Percentiles rank a stretch among this genome's conserved stretches.
These are phyloP conservation scores for Taxawa tesnikishii DNA, from an alignment of 2,329 filamentous ascomycete genomes.

Conservation along the genomic window DNA sequence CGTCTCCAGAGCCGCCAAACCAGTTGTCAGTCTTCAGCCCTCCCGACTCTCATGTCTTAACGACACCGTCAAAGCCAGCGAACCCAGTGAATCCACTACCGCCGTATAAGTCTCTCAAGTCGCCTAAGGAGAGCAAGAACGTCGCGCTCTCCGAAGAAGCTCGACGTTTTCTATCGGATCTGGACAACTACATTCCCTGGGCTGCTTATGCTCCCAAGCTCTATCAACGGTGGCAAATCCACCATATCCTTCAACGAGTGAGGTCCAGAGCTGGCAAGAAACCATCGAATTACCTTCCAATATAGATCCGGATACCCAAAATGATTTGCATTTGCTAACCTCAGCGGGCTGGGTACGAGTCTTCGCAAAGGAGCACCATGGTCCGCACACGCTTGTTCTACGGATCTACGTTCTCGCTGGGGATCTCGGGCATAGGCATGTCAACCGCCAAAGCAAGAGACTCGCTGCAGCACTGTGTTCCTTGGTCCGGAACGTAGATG, in stretches of 20 bases:
- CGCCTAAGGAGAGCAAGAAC: neutral
- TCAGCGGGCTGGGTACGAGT: constrained; percentile 12
- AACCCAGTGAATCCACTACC: neutral
- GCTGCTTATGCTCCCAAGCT: constrained; percentile 9
- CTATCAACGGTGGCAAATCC: constrained; percentile 1
- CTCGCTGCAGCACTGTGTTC: constrained; percentile 34
- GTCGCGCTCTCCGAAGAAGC: constrained; percentile 2
- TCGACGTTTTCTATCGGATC: constrained; percentile 5
- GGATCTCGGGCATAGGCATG: constrained; percentile 43
- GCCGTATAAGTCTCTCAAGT: too few species aligned
- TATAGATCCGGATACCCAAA: neutral
- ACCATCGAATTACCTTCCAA: neutral
- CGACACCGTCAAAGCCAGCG: neutral
- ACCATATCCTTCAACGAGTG: constrained; percentile 1
- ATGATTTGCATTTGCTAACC: constrained; percentile 9
- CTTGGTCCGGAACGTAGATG: constrained; percentile 45
- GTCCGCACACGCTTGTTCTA: constrained; percentile 15
- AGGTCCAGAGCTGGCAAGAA: constrained; percentile 1
- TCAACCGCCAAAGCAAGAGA: constrained; percentile 36
- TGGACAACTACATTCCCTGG: constrained; percentile 14
- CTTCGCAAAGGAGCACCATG: neutral
- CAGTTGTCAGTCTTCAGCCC: neutral
- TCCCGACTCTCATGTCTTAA: neutral
- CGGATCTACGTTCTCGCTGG: constrained; percentile 55
- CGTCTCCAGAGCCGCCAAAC: neutral